Evolutionary conservation across 2,329 filamentous ascomycete genomes (phyloP).

Genomic region (Botrytis hyacinthi): DNA sequence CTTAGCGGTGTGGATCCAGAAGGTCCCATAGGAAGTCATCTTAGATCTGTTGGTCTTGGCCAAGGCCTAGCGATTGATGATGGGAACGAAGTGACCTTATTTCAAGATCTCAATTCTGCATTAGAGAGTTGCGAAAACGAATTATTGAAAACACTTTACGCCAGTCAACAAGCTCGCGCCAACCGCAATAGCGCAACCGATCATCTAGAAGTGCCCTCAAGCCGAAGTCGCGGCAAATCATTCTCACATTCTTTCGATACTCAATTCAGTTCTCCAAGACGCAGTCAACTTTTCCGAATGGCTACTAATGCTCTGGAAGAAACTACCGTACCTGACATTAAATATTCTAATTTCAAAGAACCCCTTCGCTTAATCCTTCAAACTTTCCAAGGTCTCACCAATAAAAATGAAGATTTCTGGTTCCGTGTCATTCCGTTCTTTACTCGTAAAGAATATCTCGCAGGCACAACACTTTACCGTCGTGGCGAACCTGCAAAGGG

Average conservation of each 20-base stretch:
- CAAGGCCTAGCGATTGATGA: conserved; percentile 46
- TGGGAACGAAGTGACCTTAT: conserved; percentile 71
- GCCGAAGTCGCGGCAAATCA: conserved; percentile 28
- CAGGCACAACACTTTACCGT: conserved; percentile 73
- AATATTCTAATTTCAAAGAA: conserved; percentile 85
- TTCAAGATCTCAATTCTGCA: conserved; percentile 88
- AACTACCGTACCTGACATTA: conserved; percentile 51
- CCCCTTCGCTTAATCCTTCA: conserved; percentile 89
- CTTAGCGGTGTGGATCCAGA: conserved; percentile 79
- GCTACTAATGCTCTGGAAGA: conserved; percentile 73
- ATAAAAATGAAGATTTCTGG: conserved; percentile 94
- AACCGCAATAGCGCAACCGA: conserved; percentile 43
- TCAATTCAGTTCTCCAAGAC: conserved; percentile 73
- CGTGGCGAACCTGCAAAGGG: conserved; percentile 74
- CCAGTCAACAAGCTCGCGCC: conserved; percentile 60
- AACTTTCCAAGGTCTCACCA: conserved; percentile 86
- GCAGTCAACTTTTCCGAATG: conserved; percentile 72
- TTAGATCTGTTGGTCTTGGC: conserved; percentile 81
- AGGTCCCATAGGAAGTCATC: conserved; percentile 70
- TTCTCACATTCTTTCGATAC: conserved; percentile 54
- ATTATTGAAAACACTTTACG: conserved; percentile 77
- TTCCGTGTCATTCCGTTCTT: conserved; percentile 78
- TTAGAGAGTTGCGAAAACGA: conserved; percentile 95
- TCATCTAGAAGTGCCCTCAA: conserved; percentile 32
- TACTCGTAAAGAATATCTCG: conserved; percentile 60